phyloP scores from a whole-genome alignment of 106 monocot genomes.

The Dioscorea dumetorum region DNA sequence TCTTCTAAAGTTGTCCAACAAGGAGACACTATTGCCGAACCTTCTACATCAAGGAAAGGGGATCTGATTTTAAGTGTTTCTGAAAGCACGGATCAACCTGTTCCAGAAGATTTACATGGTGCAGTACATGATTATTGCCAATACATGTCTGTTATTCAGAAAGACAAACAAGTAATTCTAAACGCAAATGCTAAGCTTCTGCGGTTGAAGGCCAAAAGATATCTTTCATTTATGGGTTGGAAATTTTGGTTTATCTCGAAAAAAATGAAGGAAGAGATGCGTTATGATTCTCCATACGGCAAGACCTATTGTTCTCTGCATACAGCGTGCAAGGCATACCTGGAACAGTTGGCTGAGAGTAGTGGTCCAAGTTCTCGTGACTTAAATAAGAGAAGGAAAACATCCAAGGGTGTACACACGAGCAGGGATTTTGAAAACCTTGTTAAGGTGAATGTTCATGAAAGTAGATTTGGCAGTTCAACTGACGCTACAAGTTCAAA shows the following conservation, averaged over 20 bases:
- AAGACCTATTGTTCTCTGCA: conserved; percentile 37
- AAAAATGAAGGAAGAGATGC: conserved; percentile 14
- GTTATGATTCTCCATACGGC: conserved; percentile 35
- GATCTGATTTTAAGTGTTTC: neutral
- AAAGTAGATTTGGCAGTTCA: neutral
- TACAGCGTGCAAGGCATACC: conserved; percentile 35
- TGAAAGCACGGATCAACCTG: neutral
- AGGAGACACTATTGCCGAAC: neutral
- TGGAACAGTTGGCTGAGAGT: conserved; percentile 6
- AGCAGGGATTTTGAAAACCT: neutral
- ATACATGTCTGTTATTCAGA: conserved; percentile 10
- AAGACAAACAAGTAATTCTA: neutral
- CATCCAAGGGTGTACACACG: neutral
- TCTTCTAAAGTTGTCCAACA: neutral
- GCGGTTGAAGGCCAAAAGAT: conserved; percentile 31
- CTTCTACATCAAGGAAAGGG: conserved; percentile 1
- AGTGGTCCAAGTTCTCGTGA: conserved; percentile 1
- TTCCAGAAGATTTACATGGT: conserved; percentile 19
- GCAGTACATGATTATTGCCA: conserved; percentile 19
- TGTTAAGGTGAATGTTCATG: neutral
- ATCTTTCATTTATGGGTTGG: conserved; percentile 52
- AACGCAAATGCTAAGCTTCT: conserved; percentile 2
- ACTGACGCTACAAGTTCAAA: neutral
- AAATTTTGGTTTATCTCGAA: conserved; percentile 15
- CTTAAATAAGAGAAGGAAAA: neutral